These are phyloP conservation scores for Bacidia rubella DNA, from an alignment of 495 filamentous ascomycete genomes.

Conservation along the genomic window DNA sequence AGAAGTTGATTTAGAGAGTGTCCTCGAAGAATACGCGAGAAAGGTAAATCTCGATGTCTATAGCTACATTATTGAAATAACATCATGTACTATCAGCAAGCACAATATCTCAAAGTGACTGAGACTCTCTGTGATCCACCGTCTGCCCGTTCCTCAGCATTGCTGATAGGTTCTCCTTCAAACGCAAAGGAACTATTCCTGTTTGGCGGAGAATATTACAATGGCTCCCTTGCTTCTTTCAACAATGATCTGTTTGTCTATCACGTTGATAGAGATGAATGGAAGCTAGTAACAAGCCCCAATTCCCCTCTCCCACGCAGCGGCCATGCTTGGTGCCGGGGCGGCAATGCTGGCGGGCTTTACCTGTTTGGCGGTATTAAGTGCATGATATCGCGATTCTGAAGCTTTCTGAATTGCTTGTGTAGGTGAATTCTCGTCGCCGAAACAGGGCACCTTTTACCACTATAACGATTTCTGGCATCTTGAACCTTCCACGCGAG, in stretches of 20 bases:
- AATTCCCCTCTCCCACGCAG: constrained; percentile 85
- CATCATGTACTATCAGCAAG: constrained; percentile 45
- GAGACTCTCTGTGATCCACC: constrained; percentile 67
- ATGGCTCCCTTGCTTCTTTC: constrained; percentile 48
- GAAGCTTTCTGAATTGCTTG: constrained; percentile 27
- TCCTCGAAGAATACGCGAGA: constrained; percentile 76
- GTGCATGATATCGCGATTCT: neutral
- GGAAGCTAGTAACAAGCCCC: constrained; percentile 75
- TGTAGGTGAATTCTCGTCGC: constrained; percentile 49
- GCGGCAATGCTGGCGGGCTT: constrained; percentile 69
- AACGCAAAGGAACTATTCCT: constrained; percentile 82
- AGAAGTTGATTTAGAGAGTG: constrained; percentile 90
- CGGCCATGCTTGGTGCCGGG: constrained; percentile 85
- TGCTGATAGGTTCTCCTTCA: constrained; percentile 67
- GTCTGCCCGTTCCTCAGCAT: constrained; percentile 60
- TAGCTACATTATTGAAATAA: neutral
- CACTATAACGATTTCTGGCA: constrained; percentile 99
- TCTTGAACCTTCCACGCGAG: constrained; percentile 62
- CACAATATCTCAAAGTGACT: constrained; percentile 84
- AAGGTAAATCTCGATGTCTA: constrained; percentile 11
- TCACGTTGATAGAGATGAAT: constrained; percentile 71
- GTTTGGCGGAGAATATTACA: constrained; percentile 71
- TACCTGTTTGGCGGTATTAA: constrained; percentile 74
- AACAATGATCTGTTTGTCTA: constrained; percentile 76
- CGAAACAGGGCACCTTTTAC: constrained; percentile 97